Evolutionary conservation across 2,329 filamentous ascomycete species (phyloP), one percentile per base, ranked within the genome.

Genomic region (Claviceps sp.): DNA sequence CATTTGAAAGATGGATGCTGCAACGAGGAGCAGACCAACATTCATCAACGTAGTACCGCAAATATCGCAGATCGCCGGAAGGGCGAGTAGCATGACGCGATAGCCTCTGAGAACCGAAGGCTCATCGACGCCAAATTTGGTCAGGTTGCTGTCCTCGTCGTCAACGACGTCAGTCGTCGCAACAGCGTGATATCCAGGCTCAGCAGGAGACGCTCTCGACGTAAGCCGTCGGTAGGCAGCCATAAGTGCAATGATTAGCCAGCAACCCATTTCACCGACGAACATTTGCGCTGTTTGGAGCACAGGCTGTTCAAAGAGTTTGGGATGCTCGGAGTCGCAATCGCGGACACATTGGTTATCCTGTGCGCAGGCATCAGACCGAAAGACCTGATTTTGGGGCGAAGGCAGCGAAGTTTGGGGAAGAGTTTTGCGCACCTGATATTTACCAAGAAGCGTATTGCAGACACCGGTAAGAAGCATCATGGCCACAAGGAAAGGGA

Each of bases 271-370:
- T 68, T 98, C 93, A 52, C 93, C 93, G 56, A 96, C 78, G 67
- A 98, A 98, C 93, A 98, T 98, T 68, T 97, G 93, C 1, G 89
- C 82, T 57, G 93, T 97, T 67, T 98, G 93, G 51, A 97, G 82
- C 50, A 98, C 90, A 17, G 93, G 93, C 66, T 97, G 91, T 67
- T 96, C 89, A 70, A 98, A 97, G 60, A 80, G 78, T 56, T 78
- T 73, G 50, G 81, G 84, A 58, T 84, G 78, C 54, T 75, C 76
- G 10, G 80, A 78, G 61, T 88, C 81, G 73, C 93, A 98, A 72
- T 97, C 82, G 58, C 86, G 80, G 42, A 97, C 87, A 71, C 93
- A 98, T 83, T 96, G 89, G 75, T 95, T 95, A 67, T 98, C 93
- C 87, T 89, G 50, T 14, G 11, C 17, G 7, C n/a, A 40, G 13